These are phyloP conservation scores for Pythium phragmiticola DNA, from an alignment of 352 stramenopile species.

Conservation along the genomic window DNA sequence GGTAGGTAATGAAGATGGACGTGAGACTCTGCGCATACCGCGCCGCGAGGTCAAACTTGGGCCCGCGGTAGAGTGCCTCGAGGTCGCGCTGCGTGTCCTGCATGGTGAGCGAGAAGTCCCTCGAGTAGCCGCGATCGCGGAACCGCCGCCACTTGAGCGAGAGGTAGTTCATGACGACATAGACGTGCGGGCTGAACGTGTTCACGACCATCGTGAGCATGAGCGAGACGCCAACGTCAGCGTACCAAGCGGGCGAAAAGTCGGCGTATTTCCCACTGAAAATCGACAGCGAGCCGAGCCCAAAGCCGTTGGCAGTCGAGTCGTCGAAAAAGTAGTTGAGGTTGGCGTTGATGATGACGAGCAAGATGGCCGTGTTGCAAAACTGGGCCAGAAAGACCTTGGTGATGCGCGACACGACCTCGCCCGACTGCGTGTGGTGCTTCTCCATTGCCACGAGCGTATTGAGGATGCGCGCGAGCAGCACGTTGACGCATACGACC, in stretches of 20 bases:
- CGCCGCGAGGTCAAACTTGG: slow-evolving; percentile 70
- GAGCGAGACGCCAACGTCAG: slow-evolving; percentile 72
- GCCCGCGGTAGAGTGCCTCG: slow-evolving; percentile 71
- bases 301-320: slow-evolving; percentile 18
- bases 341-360: slow-evolving; percentile 83
- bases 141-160: slow-evolving; percentile 50
- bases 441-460: slow-evolving; percentile 73
- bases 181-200: slow-evolving; percentile 65
- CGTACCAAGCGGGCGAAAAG: slow-evolving; percentile 76
- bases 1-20: slow-evolving; percentile 78
- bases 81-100: slow-evolving; percentile 84
- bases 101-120: slow-evolving; percentile 60
- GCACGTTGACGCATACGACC: slow-evolving; percentile 67
- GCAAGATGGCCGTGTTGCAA: slow-evolving; percentile 76
- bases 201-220: slow-evolving; percentile 88
- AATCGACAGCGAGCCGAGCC: slow-evolving; percentile 41
- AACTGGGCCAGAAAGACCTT: slow-evolving; percentile 84
- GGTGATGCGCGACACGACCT: slow-evolving; percentile 67
- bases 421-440: slow-evolving; percentile 73
- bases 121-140: slow-evolving; percentile 59
- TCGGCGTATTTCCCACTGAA: slow-evolving; percentile 77
- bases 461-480: slow-evolving; percentile 65
- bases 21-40: slow-evolving; percentile 79
- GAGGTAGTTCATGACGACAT: slow-evolving; percentile 58
- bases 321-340: slow-evolving; percentile 58